Conservation (phyloP, 2,329 filamentous ascomycete species). For the Capronia epimyces region DNA sequence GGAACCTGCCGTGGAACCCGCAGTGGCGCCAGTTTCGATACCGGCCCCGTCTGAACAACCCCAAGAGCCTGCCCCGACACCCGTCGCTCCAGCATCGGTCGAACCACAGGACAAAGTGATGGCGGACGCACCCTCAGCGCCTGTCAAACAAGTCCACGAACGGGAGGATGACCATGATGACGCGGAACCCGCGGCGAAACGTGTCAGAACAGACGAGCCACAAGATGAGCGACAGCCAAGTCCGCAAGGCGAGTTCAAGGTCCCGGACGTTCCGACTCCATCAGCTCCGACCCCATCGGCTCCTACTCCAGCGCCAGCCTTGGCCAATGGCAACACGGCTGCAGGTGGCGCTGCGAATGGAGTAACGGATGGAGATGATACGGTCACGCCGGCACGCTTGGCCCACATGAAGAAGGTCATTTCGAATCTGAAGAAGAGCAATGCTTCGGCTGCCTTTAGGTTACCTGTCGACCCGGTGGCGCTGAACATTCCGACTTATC, state of each 20-base stretch:
- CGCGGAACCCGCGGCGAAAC: constrained; percentile 68
- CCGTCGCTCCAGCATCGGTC: constrained; percentile 20
- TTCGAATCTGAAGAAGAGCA: constrained; percentile 68
- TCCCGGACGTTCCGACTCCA: constrained; percentile 39
- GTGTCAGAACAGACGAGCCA: constrained; percentile 64
- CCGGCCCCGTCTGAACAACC: constrained; percentile 18
- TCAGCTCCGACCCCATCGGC: constrained; percentile 33
- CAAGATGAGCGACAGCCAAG: constrained; percentile 46
- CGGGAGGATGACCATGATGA: constrained; percentile 65
- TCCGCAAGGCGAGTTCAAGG: constrained; percentile 43
- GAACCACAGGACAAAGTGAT: constrained; percentile 45
- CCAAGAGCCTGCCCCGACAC: constrained; percentile 25
- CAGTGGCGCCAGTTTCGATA: constrained; percentile 2
- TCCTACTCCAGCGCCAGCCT: constrained; percentile 22
- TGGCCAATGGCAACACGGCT: constrained; percentile 26
- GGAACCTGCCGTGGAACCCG: constrained; percentile 2
- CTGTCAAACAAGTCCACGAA: constrained; percentile 62
- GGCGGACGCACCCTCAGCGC: constrained; percentile 49
- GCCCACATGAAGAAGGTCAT: constrained; percentile 29
- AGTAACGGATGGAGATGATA: constrained; percentile 25
- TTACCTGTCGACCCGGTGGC: constrained; percentile 71
- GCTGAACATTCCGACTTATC: constrained; percentile 69
- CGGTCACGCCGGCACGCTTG: constrained; percentile 23
- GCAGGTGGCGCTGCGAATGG: constrained; percentile 32
- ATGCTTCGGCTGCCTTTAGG: constrained; percentile 69